These are phyloP conservation scores for Vitis hybrid DNA, from an alignment of 177 flowering plant species.

Conservation along the genomic window DNA sequence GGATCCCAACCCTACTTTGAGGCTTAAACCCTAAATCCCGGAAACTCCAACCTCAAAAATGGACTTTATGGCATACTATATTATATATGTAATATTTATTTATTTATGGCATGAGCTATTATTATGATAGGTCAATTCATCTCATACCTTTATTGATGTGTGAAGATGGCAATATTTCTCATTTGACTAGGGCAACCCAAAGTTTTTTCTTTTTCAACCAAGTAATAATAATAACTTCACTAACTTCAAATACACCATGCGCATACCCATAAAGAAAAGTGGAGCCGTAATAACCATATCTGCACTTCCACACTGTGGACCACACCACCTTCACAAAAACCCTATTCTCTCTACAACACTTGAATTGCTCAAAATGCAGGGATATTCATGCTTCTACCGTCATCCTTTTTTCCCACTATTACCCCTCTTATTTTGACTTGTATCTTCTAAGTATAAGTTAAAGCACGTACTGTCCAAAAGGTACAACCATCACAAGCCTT, in stretches of 20 bases:
- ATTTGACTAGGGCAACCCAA: background rate
- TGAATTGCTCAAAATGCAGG: too few species aligned
- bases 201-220: constrained; percentile 7
- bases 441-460: too few species aligned
- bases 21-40: too few species aligned
- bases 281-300: constrained; percentile 3
- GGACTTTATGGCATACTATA: too few species aligned
- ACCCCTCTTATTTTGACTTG: background rate
- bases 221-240: constrained; percentile 13
- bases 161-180: too few species aligned
- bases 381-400: background rate
- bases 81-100: too few species aligned
- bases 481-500: constrained; percentile 2
- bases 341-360: background rate
- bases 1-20: too few species aligned
- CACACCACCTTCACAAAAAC: constrained; percentile 5
- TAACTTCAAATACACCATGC: constrained; percentile 8
- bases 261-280: constrained; percentile 7
- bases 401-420: background rate
- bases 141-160: too few species aligned
- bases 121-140: too few species aligned
- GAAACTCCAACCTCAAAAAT: too few species aligned
- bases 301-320: constrained; percentile 12
- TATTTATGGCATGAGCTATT: too few species aligned
- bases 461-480: background rate